Evolutionary conservation across 2,329 filamentous ascomycete species (phyloP).

Genomic region (Fusarium nanum): DNA sequence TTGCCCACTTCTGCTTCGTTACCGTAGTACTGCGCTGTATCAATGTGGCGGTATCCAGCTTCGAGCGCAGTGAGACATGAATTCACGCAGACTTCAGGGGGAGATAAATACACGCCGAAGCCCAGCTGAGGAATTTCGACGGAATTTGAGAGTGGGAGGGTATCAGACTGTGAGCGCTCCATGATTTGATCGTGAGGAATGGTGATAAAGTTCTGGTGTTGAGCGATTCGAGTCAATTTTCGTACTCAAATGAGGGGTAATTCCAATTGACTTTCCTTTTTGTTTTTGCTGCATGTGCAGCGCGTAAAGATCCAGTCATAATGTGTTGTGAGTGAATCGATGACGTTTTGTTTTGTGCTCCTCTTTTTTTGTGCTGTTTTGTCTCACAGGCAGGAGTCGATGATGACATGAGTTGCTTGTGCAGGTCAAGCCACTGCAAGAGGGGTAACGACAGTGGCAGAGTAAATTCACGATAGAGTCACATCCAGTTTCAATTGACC

Average conservation of each 20-base stretch:
- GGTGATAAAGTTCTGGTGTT: background rate
- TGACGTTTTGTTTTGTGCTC: conserved; percentile 23
- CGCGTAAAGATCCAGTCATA: conserved; percentile 31
- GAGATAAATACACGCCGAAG: conserved; percentile 76
- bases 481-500: background rate
- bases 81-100: conserved; percentile 62
- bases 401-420: conserved; percentile 17
- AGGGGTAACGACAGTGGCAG: background rate
- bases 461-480: background rate
- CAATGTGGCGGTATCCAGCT: conserved; percentile 67
- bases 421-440: background rate
- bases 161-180: conserved; percentile 33
- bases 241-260: conserved; percentile 18
- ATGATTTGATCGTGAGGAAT: background rate
- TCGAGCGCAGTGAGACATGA: conserved; percentile 67
- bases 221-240: background rate
- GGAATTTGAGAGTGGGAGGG: conserved; percentile 40
- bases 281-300: background rate
- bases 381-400: conserved; percentile 1
- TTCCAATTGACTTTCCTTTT: background rate
- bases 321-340: conserved; percentile 9
- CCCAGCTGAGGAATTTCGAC: conserved; percentile 70
- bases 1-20: conserved; percentile 61
- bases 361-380: conserved; percentile 4
- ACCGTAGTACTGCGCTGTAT: conserved; percentile 55